Base-by-base conservation (phyloP, 2,329 filamentous ascomycete genomes). In the Aschersonia sp. region DNA sequence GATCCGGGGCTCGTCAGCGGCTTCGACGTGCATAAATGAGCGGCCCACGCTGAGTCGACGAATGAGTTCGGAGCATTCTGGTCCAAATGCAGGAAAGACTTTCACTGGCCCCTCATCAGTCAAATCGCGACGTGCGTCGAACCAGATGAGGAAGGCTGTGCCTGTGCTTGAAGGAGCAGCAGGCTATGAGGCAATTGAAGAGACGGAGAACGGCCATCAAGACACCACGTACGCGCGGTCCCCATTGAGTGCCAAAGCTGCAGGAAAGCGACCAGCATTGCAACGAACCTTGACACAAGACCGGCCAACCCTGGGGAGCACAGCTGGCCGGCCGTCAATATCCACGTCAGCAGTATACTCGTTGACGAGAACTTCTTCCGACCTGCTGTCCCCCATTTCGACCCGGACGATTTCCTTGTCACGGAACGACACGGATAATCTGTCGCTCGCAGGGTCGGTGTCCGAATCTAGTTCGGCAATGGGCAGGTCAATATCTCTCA, bases 191-290 rank as follows among this genome's bases (percentile, higher is more conserved):
- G 30, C 32, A 43, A 32, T 11, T 22, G 30, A 7, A 10, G 22
- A 31, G 2, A 14, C 41, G 30, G 9, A 47, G 42, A 30, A 50
- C 45, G 32, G 49, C 41, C 4, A 49, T 43, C 30, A 51, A 10
- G 31, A 11, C 43, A 22, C 22, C 22, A 22, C 3, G 22, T 22
- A 22, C 41, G 8, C 32, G 8, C 40, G 43, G 12, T 9, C 47
- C 4, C 14, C 30, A 41, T 54, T 63, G 47, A 73, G 68, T 51
- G 61, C 65, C 12, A 76, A 74, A 54, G 67, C 70, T 29, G 63
- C 66, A 9, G 73, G 72, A 4, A 77, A 77, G 51, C 68, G 65
- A 44, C 69, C 70, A 8, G 63, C 54, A 5, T 53, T 53, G 9
- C 49, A 53, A 6, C 46, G 49, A 45, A 55, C 49, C 39, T 41